A percentile compares a stretch with the other conserved stretches of the same genome.
phyloP scores from a whole-genome alignment of 2,329 filamentous ascomycete species.

The Arthrobotrys iridis region DNA sequence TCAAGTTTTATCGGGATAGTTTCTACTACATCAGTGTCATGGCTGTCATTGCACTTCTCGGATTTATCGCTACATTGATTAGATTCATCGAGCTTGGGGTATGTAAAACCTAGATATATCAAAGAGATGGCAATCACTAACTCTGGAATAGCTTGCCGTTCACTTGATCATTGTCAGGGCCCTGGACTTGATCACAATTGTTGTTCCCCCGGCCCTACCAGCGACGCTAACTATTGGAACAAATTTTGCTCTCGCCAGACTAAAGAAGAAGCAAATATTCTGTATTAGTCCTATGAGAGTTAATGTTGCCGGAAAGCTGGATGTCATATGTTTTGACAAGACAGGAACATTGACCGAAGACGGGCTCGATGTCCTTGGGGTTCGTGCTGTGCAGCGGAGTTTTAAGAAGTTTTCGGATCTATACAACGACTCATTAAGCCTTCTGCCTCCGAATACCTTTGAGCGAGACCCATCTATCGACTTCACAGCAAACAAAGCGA shows the following conservation, averaged over 20 bases:
- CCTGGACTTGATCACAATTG: slow-evolving; percentile 94
- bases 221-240: slow-evolving; percentile 96
- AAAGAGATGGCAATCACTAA: slow-evolving; percentile 47
- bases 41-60: slow-evolving; percentile 83
- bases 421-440: slow-evolving; percentile 70
- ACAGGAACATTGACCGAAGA: slow-evolving; percentile 98
- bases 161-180: slow-evolving; percentile 91
- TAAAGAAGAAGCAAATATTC: slow-evolving; percentile 91
- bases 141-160: slow-evolving; percentile 72
- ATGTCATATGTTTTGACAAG: slow-evolving; percentile 98
- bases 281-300: slow-evolving; percentile 91
- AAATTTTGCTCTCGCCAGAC: slow-evolving; percentile 86
- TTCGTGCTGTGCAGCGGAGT: slow-evolving; percentile 77
- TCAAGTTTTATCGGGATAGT: slow-evolving; percentile 98
- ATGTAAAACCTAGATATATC: slow-evolving; percentile 56
- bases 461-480: slow-evolving; percentile 71
- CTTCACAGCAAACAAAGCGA: slow-evolving; percentile 71
- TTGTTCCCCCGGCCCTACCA: slow-evolving; percentile 92
- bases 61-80: slow-evolving; percentile 88
- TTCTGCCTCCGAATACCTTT: slow-evolving; percentile 61
- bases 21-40: slow-evolving; percentile 98
- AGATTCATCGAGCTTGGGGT: slow-evolving; percentile 86
- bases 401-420: slow-evolving; percentile 76
- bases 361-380: slow-evolving; percentile 89
- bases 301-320: slow-evolving; percentile 94